phyloP scores from a whole-genome alignment of 208 protist species.

The Spongospora subterranea region DNA sequence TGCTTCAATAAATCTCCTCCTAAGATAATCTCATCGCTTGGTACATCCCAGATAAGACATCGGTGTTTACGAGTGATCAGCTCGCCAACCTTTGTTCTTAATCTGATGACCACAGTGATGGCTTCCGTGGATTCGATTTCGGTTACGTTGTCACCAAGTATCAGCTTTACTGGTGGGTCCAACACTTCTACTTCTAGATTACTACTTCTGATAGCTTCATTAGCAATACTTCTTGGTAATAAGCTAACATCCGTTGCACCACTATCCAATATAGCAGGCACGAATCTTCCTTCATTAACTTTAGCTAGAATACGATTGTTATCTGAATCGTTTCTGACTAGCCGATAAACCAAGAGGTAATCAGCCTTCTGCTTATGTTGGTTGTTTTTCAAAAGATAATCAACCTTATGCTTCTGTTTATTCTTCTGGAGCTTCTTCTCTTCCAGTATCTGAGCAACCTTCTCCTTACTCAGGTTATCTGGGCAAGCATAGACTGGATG shows the following conservation, averaged over 20 bases:
- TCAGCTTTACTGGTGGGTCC: neutral
- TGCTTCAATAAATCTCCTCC: neutral
- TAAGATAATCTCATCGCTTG: neutral
- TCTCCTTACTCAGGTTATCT: neutral
- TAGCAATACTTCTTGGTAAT: neutral
- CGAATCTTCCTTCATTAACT: neutral
- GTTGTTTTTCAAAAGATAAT: neutral
- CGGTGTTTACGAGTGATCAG: conserved; percentile 3
- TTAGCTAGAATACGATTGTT: neutral
- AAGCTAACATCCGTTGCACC: neutral
- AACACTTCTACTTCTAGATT: neutral
- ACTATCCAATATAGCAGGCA: neutral
- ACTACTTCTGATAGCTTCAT: neutral
- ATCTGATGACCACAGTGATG: neutral
- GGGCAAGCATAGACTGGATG: neutral
- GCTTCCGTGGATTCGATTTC: neutral
- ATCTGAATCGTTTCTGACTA: neutral
- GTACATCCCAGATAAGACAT: neutral
- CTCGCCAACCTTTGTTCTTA: neutral
- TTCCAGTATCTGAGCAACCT: neutral
- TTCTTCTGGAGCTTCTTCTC: neutral
- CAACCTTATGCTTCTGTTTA: neutral
- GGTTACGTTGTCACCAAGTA: neutral
- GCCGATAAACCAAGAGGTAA: neutral
- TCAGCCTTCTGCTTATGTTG: neutral